Base-by-base conservation (phyloP, 2,329 filamentous ascomycete species). In the Ceratocystiopsis sp. region DNA sequence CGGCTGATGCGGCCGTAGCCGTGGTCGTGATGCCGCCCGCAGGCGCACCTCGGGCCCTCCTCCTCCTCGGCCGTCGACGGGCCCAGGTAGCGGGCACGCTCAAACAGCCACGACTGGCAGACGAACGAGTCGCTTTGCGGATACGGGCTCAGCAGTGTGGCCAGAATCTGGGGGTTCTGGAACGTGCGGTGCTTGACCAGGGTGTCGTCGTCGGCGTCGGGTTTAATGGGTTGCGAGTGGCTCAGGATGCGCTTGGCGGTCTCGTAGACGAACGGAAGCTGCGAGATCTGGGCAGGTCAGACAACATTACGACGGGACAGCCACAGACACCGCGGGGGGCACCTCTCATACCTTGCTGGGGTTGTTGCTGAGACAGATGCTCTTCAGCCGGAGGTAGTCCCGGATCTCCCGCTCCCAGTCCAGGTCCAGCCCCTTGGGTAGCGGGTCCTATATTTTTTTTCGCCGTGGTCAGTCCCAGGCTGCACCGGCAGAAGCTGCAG, bases 21-120 rank as follows among this genome's bases (percentile, higher is more conserved):
- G 25, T 37, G 10, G 12, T 6, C n/a, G 14, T 34, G 16, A 21
- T 34, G 15, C 15, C 34, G 37, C 25, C 38, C 25, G 19, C 34
- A 12, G 11, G 19, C 33, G 21, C 25, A 9, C 10, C 16, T 29
- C 6, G 25, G 25, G 5, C 25, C 15, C 33, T 34, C 15, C 3
- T 34, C 33, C 33, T 15, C 33, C 33, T 15, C 33, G 32, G 10
- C 32, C 19, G 33, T 7, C 7, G 25, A 29, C 25, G 25, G 25
- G 14, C 25, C 40, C 11, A 16, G n/a, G 21, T 38, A 9, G n/a
- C 45, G 42, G 11, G 42, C 11, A n/a, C 70, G 66, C 12, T 68
- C 61, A 54, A 73, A 83, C 2, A 84, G 63, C 17, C 67, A 73
- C 1, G 80, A 85, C 13, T 69, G 67, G 48, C 70, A 72, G 32